These are phyloP conservation scores for Candida coleopterorum DNA, from an alignment of 805 yeast genomes.

Conservation along the genomic window DNA sequence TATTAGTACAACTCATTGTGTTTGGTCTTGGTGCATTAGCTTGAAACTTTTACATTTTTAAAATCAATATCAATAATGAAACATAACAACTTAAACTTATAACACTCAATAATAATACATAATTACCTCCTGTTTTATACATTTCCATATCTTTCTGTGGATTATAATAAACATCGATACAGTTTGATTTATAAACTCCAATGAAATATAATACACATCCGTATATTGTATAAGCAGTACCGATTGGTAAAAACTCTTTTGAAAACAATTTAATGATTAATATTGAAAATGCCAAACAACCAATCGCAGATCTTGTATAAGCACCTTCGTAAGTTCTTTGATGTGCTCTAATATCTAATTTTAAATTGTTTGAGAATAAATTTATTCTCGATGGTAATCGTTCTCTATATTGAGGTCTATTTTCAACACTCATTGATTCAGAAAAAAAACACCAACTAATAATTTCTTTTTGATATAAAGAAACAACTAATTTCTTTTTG, in stretches of 20 bases:
- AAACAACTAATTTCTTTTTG: background rate
- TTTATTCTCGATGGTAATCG: slow-evolving; percentile 31
- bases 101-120: slow-evolving; percentile 47
- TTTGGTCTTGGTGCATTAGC: slow-evolving; percentile 69
- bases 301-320: slow-evolving; percentile 67
- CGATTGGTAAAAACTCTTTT: slow-evolving; percentile 60
- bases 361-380: slow-evolving; percentile 34
- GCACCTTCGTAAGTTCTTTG: slow-evolving; percentile 87
- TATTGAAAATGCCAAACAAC: slow-evolving; percentile 61
- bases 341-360: slow-evolving; percentile 58
- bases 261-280: slow-evolving; percentile 62
- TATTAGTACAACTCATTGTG: slow-evolving; percentile 73
- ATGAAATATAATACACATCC: slow-evolving; percentile 42
- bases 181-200: slow-evolving; percentile 33
- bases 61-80: slow-evolving; percentile 46
- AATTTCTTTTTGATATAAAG: background rate
- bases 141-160: slow-evolving; percentile 34
- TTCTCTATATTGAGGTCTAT: slow-evolving; percentile 7
- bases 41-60: slow-evolving; percentile 32
- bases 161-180: slow-evolving; percentile 34
- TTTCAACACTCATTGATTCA: background rate
- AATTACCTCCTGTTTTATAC: slow-evolving; percentile 59
- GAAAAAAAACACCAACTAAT: background rate
- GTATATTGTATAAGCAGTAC: slow-evolving; percentile 59
- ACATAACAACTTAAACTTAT: slow-evolving; percentile 50